Conservation (phyloP, 768 basidiomycete genomes). For the Suillus alpinus region DNA sequence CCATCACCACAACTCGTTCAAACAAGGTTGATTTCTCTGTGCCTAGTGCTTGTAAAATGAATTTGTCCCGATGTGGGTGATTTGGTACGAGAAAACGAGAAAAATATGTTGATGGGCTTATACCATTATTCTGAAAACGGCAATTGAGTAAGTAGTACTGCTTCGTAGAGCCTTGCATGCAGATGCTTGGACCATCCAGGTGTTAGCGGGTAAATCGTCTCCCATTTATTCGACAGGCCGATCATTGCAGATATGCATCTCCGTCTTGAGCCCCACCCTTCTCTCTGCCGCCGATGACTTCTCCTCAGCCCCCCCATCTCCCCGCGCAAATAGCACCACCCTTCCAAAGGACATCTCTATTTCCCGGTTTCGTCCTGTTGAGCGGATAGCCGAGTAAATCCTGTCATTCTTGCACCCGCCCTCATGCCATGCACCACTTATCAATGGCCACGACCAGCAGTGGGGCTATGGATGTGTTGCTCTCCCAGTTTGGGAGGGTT, state of each 20-base stretch:
- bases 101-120: too few relatives aligned
- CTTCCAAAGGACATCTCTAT: slow-evolving; percentile 34
- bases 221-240: too few relatives aligned
- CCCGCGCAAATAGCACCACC: slow-evolving; percentile 1
- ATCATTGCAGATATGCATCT: slow-evolving; percentile 38
- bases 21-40: background rate
- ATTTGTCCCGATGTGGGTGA: background rate
- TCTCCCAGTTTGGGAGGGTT: too few relatives aligned
- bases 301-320: slow-evolving; percentile 19
- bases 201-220: too few relatives aligned
- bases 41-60: background rate
- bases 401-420: background rate
- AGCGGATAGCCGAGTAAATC: background rate
- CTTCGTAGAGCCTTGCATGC: too few relatives aligned
- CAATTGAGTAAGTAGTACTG: too few relatives aligned
- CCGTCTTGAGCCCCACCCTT: slow-evolving; percentile 37
- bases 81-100: too few relatives aligned
- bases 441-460: slow-evolving; percentile 13
- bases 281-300: slow-evolving; percentile 32
- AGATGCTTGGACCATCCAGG: too few relatives aligned
- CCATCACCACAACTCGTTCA: background rate
- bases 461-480: too few relatives aligned
- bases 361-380: too few relatives aligned
- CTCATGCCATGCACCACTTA: background rate
- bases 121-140: too few relatives aligned